A percentile compares a stretch with the other conserved stretches of the same genome.
These are phyloP conservation scores for Microsporum ferrugineum DNA, from an alignment of 2,329 filamentous ascomycete genomes.

Conservation along the genomic window DNA sequence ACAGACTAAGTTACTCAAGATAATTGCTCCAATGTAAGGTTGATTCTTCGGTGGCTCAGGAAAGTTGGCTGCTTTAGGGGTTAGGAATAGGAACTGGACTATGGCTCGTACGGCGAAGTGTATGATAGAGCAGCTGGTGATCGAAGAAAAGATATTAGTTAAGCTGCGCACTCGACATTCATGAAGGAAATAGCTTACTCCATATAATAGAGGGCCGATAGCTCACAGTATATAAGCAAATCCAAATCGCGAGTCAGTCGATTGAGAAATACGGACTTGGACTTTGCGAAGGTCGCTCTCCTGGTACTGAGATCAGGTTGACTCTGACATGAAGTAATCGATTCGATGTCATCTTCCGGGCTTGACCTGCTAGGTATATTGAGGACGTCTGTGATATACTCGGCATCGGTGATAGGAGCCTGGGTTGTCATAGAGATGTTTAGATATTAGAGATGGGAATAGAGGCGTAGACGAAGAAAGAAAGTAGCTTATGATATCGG, in stretches of 20 bases:
- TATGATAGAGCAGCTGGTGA: constrained; percentile 46
- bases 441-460: background rate
- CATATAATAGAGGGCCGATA: constrained; percentile 52
- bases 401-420: constrained; percentile 37
- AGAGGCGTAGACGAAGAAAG: background rate
- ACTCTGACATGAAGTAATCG: constrained; percentile 1
- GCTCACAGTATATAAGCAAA: constrained; percentile 49
- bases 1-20: constrained; percentile 45
- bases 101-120: constrained; percentile 45
- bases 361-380: constrained; percentile 24
- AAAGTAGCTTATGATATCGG: background rate
- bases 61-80: constrained; percentile 45
- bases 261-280: constrained; percentile 41
- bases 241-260: constrained; percentile 48
- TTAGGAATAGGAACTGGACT: constrained; percentile 48
- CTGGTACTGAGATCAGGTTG: constrained; percentile 10
- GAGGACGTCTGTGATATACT: constrained; percentile 37
- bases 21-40: constrained; percentile 44
- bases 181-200: constrained; percentile 38
- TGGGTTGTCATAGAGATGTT: constrained; percentile 35
- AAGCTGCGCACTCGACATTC: background rate
- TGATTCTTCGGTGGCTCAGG: constrained; percentile 40
- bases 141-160: background rate
- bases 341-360: constrained; percentile 8
- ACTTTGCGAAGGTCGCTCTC: constrained; percentile 26